These are phyloP conservation scores for Takashimella koratensis DNA, from an alignment of 1,284 basidiomycete species.

Conservation along the genomic window DNA sequence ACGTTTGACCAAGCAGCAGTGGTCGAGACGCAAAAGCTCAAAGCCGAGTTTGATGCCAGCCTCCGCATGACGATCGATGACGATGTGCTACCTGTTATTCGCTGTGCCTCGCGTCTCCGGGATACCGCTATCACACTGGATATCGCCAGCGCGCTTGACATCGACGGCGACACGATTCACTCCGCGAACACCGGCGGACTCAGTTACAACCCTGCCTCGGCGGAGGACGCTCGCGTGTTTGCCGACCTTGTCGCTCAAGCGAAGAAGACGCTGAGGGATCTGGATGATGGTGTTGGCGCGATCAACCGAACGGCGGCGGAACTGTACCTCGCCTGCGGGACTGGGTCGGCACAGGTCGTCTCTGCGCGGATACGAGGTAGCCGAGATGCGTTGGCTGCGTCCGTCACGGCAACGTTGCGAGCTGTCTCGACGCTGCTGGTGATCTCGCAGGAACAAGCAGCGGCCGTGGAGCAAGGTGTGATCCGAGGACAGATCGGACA, in stretches of 20 bases:
- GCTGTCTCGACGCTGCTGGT: constrained; percentile 27
- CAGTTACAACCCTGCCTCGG: constrained; percentile 9
- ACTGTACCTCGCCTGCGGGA: constrained; percentile 9
- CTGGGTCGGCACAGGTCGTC: constrained; percentile 1
- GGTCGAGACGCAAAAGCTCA: constrained; percentile 22
- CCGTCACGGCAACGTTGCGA: constrained; percentile 20
- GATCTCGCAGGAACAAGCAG: constrained; percentile 30
- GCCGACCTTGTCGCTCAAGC: constrained; percentile 37
- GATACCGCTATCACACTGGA: constrained; percentile 30
- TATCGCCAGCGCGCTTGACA: constrained; percentile 43
- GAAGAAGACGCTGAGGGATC: constrained; percentile 27
- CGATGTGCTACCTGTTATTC: constrained; percentile 20
- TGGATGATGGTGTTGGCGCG: constrained; percentile 25
- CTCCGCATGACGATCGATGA: constrained; percentile 8
- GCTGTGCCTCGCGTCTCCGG: constrained; percentile 18
- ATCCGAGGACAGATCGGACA: constrained; percentile 28
- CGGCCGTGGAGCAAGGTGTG: constrained; percentile 25
- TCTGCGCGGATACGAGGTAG: neutral
- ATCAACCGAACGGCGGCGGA: constrained; percentile 16
- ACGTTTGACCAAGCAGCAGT: constrained; percentile 25
- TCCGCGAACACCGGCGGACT: constrained; percentile 6
- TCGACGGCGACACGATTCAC: constrained; percentile 34
- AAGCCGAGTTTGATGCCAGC: constrained; percentile 24
- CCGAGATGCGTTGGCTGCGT: constrained; percentile 9
- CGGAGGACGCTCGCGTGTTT: constrained; percentile 31